These are phyloP conservation scores for Paraurostyla sp. DNA, from an alignment of 73 alveolate genomes.

Conservation along the genomic window DNA sequence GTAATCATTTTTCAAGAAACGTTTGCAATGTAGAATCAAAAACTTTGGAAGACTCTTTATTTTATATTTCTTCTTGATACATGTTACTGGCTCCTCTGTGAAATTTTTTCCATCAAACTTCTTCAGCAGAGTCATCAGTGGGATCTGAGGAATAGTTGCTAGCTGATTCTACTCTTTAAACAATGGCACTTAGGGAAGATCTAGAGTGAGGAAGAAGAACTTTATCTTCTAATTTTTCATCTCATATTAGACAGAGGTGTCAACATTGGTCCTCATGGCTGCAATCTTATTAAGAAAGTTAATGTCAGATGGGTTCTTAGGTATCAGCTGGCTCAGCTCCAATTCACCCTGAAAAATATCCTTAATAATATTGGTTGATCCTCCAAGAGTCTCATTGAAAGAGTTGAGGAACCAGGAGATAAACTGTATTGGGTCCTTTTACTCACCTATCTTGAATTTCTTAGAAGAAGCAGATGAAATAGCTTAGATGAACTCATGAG, in stretches of 20 bases:
- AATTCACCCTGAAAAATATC: conserved; percentile 92
- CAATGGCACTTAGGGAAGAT: conserved; percentile 92
- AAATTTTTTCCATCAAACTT: conserved; percentile 97
- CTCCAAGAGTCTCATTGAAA: conserved; percentile 76
- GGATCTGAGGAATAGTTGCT: conserved; percentile 88
- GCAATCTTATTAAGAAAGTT: conserved; percentile 63
- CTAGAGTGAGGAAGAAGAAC: conserved; percentile 89
- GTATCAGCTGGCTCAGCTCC: conserved; percentile 83
- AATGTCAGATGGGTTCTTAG: conserved; percentile 62
- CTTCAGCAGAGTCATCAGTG: conserved; percentile 90
- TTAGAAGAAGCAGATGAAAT: conserved; percentile 77
- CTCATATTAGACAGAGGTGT: conserved; percentile 83
- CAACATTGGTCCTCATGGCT: conserved; percentile 71
- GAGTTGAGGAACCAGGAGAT: conserved; percentile 94
- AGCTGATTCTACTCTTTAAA: conserved; percentile 87
- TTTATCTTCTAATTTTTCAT: conserved; percentile 73
- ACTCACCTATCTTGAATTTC: conserved; percentile 78
- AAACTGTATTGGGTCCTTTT: conserved; percentile 94
- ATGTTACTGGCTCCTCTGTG: conserved; percentile 84
- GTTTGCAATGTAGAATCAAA: conserved; percentile 87
- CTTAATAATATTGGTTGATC: conserved; percentile 75
- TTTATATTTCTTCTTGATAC: conserved; percentile 81
- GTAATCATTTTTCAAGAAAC: conserved; percentile 96
- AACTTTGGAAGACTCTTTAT: conserved; percentile 91
- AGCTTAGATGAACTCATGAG: conserved; percentile 92